phyloP scores from a whole-genome alignment of 441 rosid genomes.

The Macaranga tanarius region DNA sequence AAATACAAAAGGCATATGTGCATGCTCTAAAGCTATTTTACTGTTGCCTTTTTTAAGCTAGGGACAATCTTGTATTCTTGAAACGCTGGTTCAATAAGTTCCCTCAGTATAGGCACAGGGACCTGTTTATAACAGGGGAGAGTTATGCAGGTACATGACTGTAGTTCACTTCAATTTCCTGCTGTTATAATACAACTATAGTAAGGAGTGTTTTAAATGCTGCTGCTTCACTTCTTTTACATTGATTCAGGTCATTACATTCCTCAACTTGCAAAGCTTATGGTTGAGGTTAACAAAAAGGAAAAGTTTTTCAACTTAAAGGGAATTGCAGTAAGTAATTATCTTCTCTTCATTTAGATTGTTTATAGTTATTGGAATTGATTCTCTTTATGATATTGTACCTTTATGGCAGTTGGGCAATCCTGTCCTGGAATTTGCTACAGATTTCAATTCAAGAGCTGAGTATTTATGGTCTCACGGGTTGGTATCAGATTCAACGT shows the following conservation, averaged over 20 bases:
- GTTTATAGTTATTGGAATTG: background rate
- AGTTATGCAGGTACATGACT: conserved; percentile 81
- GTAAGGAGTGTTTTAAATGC: conserved; percentile 3
- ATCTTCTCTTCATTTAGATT: background rate
- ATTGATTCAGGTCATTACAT: conserved; percentile 72
- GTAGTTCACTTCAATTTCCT: background rate
- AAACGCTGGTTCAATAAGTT: conserved; percentile 85
- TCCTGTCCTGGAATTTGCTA: conserved; percentile 81
- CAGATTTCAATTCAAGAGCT: conserved; percentile 89
- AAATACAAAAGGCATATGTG: background rate
- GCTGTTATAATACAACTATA: background rate
- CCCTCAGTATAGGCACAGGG: conserved; percentile 81
- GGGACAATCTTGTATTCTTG: conserved; percentile 89
- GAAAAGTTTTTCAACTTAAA: conserved; percentile 68
- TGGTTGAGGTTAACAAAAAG: conserved; percentile 67
- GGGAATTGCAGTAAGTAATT: conserved; percentile 85
- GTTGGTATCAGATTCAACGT: conserved; percentile 79
- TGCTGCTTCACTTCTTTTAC: background rate
- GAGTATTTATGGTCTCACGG: conserved; percentile 99
- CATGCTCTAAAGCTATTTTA: background rate
- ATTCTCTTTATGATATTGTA: background rate
- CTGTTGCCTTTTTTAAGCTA: conserved; percentile 53
- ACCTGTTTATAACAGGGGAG: conserved; percentile 89
- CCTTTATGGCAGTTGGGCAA: conserved; percentile 96
- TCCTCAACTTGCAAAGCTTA: conserved; percentile 89